phyloP scores from a whole-genome alignment of 1,284 basidiomycete species.

The Melampsora larici-populina region DNA sequence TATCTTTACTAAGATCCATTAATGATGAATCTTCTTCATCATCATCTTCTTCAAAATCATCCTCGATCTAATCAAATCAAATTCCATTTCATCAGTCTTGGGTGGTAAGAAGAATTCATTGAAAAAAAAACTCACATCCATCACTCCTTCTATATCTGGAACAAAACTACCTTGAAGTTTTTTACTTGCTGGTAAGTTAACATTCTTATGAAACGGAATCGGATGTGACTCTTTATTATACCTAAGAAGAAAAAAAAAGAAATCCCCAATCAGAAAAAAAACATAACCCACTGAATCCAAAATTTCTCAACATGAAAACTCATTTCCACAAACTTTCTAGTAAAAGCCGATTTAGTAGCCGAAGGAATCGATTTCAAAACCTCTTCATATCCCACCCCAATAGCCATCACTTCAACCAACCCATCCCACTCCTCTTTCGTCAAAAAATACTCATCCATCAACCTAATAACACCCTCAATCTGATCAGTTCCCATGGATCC shows the following conservation, averaged over 20 bases:
- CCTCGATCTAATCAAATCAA: conserved; percentile 45
- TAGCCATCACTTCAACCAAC: conserved; percentile 69
- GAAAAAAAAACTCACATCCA: conserved; percentile 58
- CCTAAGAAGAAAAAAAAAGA: conserved; percentile 56
- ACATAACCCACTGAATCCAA: not conserved
- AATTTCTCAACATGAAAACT: not conserved
- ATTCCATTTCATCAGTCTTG: no score
- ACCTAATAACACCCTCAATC: conserved; percentile 73
- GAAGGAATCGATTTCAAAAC: conserved; percentile 79
- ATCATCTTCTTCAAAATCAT: conserved; percentile 41
- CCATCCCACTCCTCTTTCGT: conserved; percentile 94
- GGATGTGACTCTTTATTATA: conserved; percentile 42
- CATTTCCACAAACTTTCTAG: conserved; percentile 64
- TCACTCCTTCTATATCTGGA: conserved; percentile 85
- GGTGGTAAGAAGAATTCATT: no score
- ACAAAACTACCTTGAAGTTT: conserved; percentile 58
- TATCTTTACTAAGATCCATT: conserved; percentile 44
- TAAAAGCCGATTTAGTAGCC: conserved; percentile 78
- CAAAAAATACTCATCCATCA: conserved; percentile 92
- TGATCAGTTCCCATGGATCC: no score
- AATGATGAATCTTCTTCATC: conserved; percentile 46
- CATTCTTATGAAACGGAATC: conserved; percentile 38
- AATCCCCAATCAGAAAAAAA: no score
- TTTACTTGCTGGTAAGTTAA: conserved; percentile 1
- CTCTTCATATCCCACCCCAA: conserved; percentile 55